These are phyloP conservation scores for Flaveria sonorensis DNA, from an alignment of 129 eudicot genomes.

Conservation along the genomic window DNA sequence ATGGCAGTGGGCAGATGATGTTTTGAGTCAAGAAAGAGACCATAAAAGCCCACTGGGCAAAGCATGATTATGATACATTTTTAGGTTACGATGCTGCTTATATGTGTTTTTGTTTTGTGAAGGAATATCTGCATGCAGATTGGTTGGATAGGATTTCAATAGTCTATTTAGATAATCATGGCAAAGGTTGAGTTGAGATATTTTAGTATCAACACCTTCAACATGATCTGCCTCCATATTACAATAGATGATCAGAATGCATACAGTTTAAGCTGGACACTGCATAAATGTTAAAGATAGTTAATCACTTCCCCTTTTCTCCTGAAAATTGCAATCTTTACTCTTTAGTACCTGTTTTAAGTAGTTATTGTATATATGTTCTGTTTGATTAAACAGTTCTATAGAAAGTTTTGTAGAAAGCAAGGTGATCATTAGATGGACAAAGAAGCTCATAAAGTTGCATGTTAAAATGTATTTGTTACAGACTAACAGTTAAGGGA, in stretches of 20 bases:
- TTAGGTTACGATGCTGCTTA: neutral
- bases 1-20: neutral
- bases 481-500: neutral
- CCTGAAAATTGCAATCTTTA: neutral
- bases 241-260: constrained; percentile 11
- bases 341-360: neutral
- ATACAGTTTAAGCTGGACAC: neutral
- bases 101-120: neutral
- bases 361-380: neutral
- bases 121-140: constrained; percentile 9
- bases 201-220: neutral
- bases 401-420: too few relatives aligned
- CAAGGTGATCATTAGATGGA: too few relatives aligned
- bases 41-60: neutral
- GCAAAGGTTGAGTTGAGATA: constrained; percentile 10
- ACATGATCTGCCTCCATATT: neutral
- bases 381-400: neutral
- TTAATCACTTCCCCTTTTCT: neutral
- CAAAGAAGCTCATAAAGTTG: neutral
- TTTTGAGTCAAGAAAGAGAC: neutral
- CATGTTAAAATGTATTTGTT: neutral
- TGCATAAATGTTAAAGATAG: neutral
- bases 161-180: constrained; percentile 1
- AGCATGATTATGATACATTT: neutral
- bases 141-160: neutral